A percentile compares a stretch with the other conserved stretches of the same genome.
phyloP scores from a whole-genome alignment of 495 filamentous ascomycete species.

The Halenospora varia region DNA sequence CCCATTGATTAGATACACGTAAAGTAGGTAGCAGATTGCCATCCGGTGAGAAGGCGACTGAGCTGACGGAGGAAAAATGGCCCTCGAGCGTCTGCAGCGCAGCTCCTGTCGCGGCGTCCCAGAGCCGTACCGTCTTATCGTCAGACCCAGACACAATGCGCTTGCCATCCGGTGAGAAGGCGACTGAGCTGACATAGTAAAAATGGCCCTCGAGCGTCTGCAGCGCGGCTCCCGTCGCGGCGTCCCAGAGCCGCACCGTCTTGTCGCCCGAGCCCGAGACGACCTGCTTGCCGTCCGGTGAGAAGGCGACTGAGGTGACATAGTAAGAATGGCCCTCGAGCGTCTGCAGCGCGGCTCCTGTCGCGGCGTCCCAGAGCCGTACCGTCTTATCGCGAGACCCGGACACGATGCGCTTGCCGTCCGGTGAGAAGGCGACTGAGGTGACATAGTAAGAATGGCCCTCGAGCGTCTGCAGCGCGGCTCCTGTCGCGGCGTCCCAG shows the following conservation, averaged over 20 bases:
- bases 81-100: constrained; percentile 15
- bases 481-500: too few relatives aligned
- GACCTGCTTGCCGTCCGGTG: constrained; percentile 9
- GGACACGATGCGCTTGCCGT: too few relatives aligned
- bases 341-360: not conserved
- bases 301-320: constrained; percentile 18
- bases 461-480: too few relatives aligned
- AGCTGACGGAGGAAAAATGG: not conserved
- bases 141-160: not conserved
- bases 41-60: constrained; percentile 10
- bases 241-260: constrained; percentile 32
- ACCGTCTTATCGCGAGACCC: too few relatives aligned
- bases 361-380: too few relatives aligned
- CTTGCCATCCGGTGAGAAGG: constrained; percentile 2
- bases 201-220: constrained; percentile 6
- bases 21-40: too few relatives aligned
- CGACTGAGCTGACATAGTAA: not conserved
- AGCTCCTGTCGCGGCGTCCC: constrained; percentile 6
- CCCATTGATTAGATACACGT: too few relatives aligned
- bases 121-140: constrained; percentile 10
- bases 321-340: not conserved
- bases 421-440: too few relatives aligned
- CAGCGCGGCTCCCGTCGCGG: constrained; percentile 17
- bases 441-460: too few relatives aligned
- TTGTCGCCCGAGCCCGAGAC: not conserved